Evolutionary conservation across 371 early-diverging fungal species (phyloP).

Genomic region (Rhizopus arrhizus): DNA sequence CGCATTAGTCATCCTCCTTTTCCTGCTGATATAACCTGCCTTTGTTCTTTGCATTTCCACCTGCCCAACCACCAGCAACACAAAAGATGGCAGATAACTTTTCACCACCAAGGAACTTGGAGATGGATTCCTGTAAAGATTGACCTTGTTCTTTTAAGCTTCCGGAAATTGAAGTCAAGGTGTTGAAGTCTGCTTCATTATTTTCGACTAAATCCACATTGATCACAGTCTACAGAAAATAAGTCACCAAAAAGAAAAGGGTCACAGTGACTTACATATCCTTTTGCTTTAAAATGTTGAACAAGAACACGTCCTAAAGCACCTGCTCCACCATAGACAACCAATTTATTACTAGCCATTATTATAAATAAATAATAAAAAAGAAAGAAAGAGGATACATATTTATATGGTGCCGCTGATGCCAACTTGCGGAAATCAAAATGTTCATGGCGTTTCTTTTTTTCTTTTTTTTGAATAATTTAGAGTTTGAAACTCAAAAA

Average conservation of each 20-base stretch:
- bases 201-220: slow-evolving; percentile 80
- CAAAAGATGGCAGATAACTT: slow-evolving; percentile 85
- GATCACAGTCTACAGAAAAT: slow-evolving; percentile 63
- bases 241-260: not conserved
- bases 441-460: too few species aligned
- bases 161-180: slow-evolving; percentile 53
- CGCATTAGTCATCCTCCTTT: too few species aligned
- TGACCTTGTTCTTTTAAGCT: slow-evolving; percentile 65
- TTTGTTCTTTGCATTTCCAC: slow-evolving; percentile 81
- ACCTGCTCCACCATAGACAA: slow-evolving; percentile 92
- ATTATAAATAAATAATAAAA: not conserved
- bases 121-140: slow-evolving; percentile 46
- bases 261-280: slow-evolving; percentile 63
- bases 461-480: too few species aligned
- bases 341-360: slow-evolving; percentile 42
- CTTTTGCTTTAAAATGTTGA: slow-evolving; percentile 65
- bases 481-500: too few species aligned
- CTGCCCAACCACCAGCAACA: slow-evolving; percentile 97
- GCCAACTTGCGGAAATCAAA: too few species aligned
- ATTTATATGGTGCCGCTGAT: too few species aligned
- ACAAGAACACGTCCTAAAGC: slow-evolving; percentile 85
- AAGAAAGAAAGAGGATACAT: not conserved
- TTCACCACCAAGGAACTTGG: slow-evolving; percentile 33
- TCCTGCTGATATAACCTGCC: slow-evolving; percentile 41
- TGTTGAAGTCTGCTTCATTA: slow-evolving; percentile 72